These are phyloP conservation scores for Petrea volubilis DNA, from an alignment of 257 asterid species.

Conservation along the genomic window DNA sequence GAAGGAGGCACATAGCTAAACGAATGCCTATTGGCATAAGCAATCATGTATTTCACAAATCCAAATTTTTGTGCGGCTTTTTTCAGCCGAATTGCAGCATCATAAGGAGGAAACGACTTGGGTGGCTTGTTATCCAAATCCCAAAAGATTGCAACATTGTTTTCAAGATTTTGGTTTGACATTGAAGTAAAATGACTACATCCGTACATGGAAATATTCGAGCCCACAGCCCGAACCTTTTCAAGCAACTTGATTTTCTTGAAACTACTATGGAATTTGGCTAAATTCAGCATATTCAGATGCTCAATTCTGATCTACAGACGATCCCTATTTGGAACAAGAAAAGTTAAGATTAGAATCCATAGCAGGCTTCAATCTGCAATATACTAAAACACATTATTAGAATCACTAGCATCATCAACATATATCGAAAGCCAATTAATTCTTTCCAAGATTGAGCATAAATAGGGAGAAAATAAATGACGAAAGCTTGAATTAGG, in stretches of 20 bases:
- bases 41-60: slow-evolving; percentile 63
- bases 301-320: slow-evolving; percentile 2
- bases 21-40: slow-evolving; percentile 78
- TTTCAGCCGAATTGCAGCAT: slow-evolving; percentile 69
- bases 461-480: neutral
- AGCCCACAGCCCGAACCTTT: slow-evolving; percentile 12
- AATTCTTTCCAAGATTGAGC: neutral
- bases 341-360: slow-evolving; percentile 1
- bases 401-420: neutral
- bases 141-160: slow-evolving; percentile 81
- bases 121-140: slow-evolving; percentile 95
- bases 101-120: slow-evolving; percentile 68
- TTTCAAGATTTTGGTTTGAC: slow-evolving; percentile 27
- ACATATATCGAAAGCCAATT: neutral
- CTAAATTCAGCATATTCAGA: slow-evolving; percentile 33
- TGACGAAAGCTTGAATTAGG: neutral
- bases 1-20: slow-evolving; percentile 76
- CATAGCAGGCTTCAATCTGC: slow-evolving; percentile 6
- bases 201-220: slow-evolving; percentile 15
- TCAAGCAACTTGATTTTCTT: slow-evolving; percentile 6
- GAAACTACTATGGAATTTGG: slow-evolving; percentile 22
- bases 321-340: neutral
- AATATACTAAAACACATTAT: neutral
- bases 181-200: slow-evolving; percentile 30
- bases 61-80: slow-evolving; percentile 75